These are phyloP conservation scores for Alnus glutinosa DNA, from an alignment of 306 rosid genomes.

Conservation along the genomic window DNA sequence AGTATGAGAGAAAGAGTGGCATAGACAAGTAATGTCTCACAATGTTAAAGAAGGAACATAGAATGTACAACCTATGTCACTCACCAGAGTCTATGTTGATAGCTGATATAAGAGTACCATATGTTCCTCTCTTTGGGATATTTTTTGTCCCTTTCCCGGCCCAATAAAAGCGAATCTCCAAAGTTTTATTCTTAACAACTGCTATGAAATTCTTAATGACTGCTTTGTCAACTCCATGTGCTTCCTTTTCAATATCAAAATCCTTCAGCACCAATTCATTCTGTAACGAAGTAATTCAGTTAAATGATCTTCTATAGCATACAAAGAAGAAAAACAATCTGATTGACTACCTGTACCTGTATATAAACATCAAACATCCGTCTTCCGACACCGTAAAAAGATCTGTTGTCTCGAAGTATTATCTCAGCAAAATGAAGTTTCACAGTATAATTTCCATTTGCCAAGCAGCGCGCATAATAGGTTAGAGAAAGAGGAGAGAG, in stretches of 20 bases:
- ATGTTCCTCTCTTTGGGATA: conserved; percentile 43
- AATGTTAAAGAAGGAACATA: background rate
- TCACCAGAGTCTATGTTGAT: conserved; percentile 61
- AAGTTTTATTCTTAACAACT: conserved; percentile 28
- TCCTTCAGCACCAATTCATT: too few relatives aligned
- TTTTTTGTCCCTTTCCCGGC: conserved; percentile 71
- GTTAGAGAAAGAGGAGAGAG: conserved; percentile 48
- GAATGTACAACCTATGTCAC: background rate
- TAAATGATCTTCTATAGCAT: too few relatives aligned
- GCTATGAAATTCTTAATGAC: conserved; percentile 37
- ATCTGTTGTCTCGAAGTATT: background rate
- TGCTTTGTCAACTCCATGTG: conserved; percentile 42
- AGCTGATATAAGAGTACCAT: conserved; percentile 75
- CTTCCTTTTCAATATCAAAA: conserved; percentile 1
- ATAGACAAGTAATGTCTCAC: background rate
- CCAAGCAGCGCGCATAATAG: conserved; percentile 61
- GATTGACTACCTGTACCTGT: too few relatives aligned
- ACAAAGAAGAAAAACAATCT: too few relatives aligned
- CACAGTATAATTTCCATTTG: conserved; percentile 38
- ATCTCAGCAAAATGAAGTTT: conserved; percentile 30
- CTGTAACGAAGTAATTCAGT: too few relatives aligned
- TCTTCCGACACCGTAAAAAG: too few relatives aligned
- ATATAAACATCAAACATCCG: too few relatives aligned
- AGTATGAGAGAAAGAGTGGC: too few relatives aligned
- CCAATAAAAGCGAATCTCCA: conserved; percentile 62